Conservation (phyloP, 2,329 filamentous ascomycete genomes). For the Aspergillus glaucus region DNA sequence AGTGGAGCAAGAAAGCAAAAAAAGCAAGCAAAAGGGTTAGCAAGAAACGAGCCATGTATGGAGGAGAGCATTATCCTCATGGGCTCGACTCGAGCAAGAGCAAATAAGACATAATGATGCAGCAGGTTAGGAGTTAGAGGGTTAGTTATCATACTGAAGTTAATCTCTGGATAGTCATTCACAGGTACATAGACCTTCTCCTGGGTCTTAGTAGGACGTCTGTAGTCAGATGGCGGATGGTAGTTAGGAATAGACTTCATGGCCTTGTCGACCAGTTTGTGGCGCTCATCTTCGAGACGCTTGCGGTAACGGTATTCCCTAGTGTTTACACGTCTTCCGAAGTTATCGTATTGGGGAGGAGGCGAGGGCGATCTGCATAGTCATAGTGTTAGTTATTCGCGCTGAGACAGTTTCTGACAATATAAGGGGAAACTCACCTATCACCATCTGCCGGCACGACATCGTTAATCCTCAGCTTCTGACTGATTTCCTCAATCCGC, state of each 20-base stretch:
- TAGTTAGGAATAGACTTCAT: conserved; percentile 99
- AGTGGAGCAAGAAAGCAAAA: conserved; percentile 17
- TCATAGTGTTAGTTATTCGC: conserved; percentile 4
- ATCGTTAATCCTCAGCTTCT: conserved; percentile 98
- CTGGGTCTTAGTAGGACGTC: conserved; percentile 98
- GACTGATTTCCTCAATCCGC: conserved; percentile 97
- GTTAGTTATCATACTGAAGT: conserved; percentile 99
- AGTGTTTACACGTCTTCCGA: conserved; percentile 98
- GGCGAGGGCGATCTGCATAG: conserved; percentile 78
- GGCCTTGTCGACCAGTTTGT: conserved; percentile 97
- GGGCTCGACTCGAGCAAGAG: conserved; percentile 40
- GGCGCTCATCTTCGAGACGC: conserved; percentile 94
- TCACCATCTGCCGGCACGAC: conserved; percentile 95
- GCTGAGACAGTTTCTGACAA: neutral
- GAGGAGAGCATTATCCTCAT: conserved; percentile 21
- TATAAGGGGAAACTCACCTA: conserved; percentile 54
- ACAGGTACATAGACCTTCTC: conserved; percentile 99
- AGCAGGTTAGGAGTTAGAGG: conserved; percentile 71
- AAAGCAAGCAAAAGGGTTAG: conserved; percentile 30
- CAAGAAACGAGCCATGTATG: conserved; percentile 33
- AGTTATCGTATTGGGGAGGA: conserved; percentile 96
- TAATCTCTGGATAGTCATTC: conserved; percentile 99
- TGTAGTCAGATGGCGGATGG: conserved; percentile 95
- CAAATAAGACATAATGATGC: conserved; percentile 27
- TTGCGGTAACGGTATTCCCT: conserved; percentile 98